A percentile compares a stretch with the other conserved stretches of the same genome.
phyloP scores from a whole-genome alignment of 1,284 basidiomycete genomes.

The Coniferiporia sulphurascens region DNA sequence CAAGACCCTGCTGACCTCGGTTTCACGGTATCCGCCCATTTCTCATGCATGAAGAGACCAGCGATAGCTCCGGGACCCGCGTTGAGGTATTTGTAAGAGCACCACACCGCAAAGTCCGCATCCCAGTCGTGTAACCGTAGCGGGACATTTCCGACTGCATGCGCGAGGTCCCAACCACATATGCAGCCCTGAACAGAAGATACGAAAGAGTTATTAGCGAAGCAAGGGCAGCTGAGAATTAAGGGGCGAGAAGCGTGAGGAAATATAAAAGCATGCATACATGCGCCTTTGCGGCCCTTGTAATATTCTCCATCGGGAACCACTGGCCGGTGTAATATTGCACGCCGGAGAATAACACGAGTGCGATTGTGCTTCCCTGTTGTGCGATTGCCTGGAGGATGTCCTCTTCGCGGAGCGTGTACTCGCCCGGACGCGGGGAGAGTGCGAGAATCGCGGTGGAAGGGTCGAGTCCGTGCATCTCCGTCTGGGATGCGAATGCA shows the following conservation, averaged over 20 bases:
- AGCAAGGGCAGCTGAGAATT: neutral
- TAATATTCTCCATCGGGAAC: conserved; percentile 85
- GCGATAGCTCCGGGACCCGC: conserved; percentile 94
- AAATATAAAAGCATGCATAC: conserved; percentile 33
- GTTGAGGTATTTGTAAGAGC: conserved; percentile 97
- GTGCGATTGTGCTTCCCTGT: conserved; percentile 73
- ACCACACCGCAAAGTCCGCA: conserved; percentile 97
- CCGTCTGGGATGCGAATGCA: conserved; percentile 87
- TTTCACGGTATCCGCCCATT: conserved; percentile 57
- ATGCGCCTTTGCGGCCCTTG: conserved; percentile 77
- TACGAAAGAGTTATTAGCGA: conserved; percentile 11
- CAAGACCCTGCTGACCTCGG: conserved; percentile 42
- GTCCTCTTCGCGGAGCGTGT: conserved; percentile 85
- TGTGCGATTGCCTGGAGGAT: conserved; percentile 75
- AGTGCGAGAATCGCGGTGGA: conserved; percentile 74
- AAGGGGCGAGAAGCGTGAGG: neutral
- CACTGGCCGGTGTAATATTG: conserved; percentile 98
- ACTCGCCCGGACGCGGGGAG: conserved; percentile 77
- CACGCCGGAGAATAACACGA: conserved; percentile 87
- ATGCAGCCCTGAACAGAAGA: conserved; percentile 66
- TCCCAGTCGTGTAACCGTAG: conserved; percentile 88
- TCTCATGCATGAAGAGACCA: conserved; percentile 87
- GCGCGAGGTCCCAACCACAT: conserved; percentile 95
- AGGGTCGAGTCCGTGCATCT: conserved; percentile 77
- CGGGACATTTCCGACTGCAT: conserved; percentile 92